Conservation (phyloP, 345 rosid genomes). For the Noccaea caerulescens region DNA sequence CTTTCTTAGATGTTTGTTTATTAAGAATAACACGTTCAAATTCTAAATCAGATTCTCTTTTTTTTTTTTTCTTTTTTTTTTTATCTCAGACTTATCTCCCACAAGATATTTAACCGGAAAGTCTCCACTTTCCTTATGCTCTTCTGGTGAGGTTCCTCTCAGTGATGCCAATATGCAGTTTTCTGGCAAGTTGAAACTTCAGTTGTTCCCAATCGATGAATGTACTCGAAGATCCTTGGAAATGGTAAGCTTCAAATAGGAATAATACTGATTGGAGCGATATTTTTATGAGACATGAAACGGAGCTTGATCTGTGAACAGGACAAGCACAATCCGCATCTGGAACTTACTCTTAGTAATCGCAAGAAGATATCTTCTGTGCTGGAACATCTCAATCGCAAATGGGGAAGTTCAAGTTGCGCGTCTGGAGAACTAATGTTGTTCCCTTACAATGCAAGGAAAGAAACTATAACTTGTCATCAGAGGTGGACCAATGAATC, state of each 20-base stretch:
- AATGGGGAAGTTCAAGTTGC: conserved; percentile 90
- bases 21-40: conserved; percentile 19
- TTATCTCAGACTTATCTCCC: conserved; percentile 41
- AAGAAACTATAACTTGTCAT: conserved; percentile 60
- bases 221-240: conserved; percentile 82
- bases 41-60: conserved; percentile 29
- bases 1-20: conserved; percentile 32
- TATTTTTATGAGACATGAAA: conserved; percentile 22
- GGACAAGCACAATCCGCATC: conserved; percentile 94
- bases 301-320: conserved; percentile 49
- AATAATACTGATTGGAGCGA: conserved; percentile 7
- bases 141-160: conserved; percentile 55
- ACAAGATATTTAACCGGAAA: conserved; percentile 57
- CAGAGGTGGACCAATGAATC: conserved; percentile 89
- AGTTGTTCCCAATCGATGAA: conserved; percentile 95
- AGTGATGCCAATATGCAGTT: conserved; percentile 54
- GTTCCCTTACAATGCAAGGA: conserved; percentile 70
- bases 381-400: conserved; percentile 88
- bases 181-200: conserved; percentile 84
- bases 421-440: conserved; percentile 85
- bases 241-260: conserved; percentile 59
- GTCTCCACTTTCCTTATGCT: conserved; percentile 49
- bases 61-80: conserved; percentile 4
- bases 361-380: conserved; percentile 97
- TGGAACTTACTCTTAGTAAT: conserved; percentile 94